A percentile compares a stretch with the other conserved stretches of the same genome.
phyloP scores from a whole-genome alignment of 192 early-diverging fungal genomes.

The Gonapodya sp. region DNA sequence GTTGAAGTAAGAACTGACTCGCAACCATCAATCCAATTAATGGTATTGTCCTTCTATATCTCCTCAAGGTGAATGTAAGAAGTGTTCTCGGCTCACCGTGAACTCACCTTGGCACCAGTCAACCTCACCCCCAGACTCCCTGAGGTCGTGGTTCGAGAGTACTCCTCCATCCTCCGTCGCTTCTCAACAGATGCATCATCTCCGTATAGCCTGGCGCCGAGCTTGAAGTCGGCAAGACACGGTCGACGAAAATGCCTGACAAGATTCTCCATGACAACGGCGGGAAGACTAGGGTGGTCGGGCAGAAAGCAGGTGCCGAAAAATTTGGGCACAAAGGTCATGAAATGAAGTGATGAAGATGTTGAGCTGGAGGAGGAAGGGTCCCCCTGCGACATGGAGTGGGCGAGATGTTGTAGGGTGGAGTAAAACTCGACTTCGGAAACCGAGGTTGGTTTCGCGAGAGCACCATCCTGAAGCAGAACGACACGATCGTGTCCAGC shows the following conservation, averaged over 20 bases:
- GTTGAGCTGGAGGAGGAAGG: not conserved
- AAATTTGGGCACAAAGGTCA: conserved; percentile 56
- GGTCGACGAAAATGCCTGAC: conserved; percentile 54
- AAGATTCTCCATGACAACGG: conserved; percentile 71
- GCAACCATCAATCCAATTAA: too few relatives aligned
- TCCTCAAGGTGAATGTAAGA: too few relatives aligned
- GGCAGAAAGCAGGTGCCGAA: conserved; percentile 43
- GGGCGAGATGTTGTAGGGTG: conserved; percentile 20
- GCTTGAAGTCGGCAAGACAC: conserved; percentile 79
- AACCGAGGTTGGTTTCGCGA: conserved; percentile 58
- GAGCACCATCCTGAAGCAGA: conserved; percentile 41
- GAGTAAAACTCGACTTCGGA: conserved; percentile 65
- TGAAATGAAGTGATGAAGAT: conserved; percentile 18
- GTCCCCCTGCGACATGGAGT: conserved; percentile 23
- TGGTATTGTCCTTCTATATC: too few relatives aligned
- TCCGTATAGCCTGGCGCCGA: conserved; percentile 70
- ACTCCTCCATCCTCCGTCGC: conserved; percentile 45
- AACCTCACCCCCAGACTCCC: conserved; percentile 53
- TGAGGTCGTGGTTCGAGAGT: conserved; percentile 59
- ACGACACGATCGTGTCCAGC: conserved; percentile 70
- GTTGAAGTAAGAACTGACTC: too few relatives aligned
- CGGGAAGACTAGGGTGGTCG: conserved; percentile 20
- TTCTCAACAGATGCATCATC: conserved; percentile 65
- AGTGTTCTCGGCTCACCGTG: too few relatives aligned
- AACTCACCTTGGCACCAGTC: conserved; percentile 57